These are phyloP conservation scores for Plasmodium knowlesi DNA, from an alignment of 169 alveolate genomes.

Conservation along the genomic window DNA sequence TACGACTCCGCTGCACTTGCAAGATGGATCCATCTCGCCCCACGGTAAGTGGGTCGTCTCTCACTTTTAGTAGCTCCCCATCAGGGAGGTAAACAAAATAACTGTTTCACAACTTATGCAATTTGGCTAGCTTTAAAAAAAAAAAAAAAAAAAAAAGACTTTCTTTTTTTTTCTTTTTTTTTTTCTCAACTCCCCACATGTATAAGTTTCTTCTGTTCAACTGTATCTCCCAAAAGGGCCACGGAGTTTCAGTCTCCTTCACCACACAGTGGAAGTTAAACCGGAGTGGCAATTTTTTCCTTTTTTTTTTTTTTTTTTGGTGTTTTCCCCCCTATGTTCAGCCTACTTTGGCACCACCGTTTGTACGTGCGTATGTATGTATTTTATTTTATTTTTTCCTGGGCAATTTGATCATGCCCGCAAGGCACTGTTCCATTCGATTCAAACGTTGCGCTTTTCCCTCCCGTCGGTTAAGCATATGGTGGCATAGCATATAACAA, in stretches of 20 bases:
- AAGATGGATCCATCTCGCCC: not conserved
- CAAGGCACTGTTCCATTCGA: not conserved
- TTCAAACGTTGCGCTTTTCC: not conserved
- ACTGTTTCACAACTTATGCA: not conserved
- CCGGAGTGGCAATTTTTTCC: not conserved
- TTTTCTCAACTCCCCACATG: not conserved
- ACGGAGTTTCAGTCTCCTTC: not conserved
- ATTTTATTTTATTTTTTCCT: not conserved
- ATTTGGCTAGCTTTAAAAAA: not conserved
- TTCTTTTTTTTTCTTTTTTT: too few relatives aligned
- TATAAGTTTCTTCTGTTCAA: not conserved
- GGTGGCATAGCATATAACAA: not conserved
- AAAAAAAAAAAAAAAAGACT: too few relatives aligned
- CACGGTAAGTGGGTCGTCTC: not conserved
- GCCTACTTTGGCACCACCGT: not conserved
- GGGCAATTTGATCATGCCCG: not conserved
- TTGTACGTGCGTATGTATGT: not conserved
- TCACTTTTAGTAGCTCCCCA: not conserved
- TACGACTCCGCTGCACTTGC: not conserved
- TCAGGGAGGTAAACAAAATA: not conserved
- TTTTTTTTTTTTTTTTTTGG: too few relatives aligned
- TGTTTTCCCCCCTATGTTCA: not conserved
- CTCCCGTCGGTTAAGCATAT: not conserved
- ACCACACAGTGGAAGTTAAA: not conserved
- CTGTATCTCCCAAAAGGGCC: not conserved